These are phyloP conservation scores for Hortaea werneckii DNA, from an alignment of 2,329 filamentous ascomycete genomes.

Conservation along the genomic window DNA sequence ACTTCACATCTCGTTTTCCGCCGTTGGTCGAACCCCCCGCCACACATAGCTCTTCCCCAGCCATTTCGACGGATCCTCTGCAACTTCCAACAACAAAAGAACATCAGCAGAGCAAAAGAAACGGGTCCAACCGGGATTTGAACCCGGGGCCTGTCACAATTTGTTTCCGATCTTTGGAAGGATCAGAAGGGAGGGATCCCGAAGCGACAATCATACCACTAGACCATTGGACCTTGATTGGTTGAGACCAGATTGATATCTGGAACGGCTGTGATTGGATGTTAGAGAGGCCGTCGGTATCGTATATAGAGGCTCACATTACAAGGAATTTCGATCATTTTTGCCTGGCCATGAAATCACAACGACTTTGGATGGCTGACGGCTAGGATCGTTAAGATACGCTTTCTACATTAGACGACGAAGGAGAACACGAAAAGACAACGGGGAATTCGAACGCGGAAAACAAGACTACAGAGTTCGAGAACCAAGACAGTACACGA, in stretches of 20 bases:
- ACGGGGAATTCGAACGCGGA: too few species aligned
- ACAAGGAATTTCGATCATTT: neutral
- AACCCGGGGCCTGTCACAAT: conserved; percentile 1
- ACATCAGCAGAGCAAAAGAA: too few species aligned
- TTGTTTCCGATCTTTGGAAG: neutral
- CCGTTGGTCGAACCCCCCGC: too few species aligned
- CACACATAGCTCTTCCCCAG: too few species aligned
- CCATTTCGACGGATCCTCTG: too few species aligned
- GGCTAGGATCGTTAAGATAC: neutral
- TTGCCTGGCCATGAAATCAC: neutral
- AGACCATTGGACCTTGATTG: conserved; percentile 1
- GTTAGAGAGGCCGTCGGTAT: neutral
- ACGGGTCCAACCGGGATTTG: neutral
- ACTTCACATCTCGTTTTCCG: too few species aligned
- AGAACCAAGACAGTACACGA: too few species aligned
- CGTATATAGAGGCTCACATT: neutral
- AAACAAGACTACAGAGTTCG: too few species aligned
- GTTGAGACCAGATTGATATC: too few species aligned
- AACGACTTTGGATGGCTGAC: neutral
- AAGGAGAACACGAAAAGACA: neutral
- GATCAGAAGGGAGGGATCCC: neutral
- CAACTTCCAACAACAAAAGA: too few species aligned
- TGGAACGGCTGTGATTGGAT: too few species aligned
- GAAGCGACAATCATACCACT: conserved; percentile 6
- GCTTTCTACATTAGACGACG: neutral